phyloP scores from a whole-genome alignment of 257 asterid genomes.

The Solanum pimpinellifolium region DNA sequence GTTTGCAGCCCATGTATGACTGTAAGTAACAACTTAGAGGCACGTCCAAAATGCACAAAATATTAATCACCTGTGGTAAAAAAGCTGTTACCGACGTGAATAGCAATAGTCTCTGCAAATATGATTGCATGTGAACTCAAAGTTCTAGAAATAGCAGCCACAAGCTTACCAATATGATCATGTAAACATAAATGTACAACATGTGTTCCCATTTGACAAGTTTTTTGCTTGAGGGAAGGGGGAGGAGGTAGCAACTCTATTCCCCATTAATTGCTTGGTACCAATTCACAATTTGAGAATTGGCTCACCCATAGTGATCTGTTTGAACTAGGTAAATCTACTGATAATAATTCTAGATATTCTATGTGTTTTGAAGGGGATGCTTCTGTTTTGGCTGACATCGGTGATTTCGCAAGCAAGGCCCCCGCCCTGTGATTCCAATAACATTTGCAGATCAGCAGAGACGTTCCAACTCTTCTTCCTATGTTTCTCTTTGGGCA shows the following conservation, averaged over 20 bases:
- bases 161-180: background rate
- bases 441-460: constrained; percentile 21
- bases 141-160: too few relatives aligned
- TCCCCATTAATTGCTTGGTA: background rate
- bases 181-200: background rate
- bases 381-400: constrained; percentile 47
- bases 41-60: background rate
- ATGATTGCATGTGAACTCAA: too few relatives aligned
- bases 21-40: background rate
- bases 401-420: constrained; percentile 42
- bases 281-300: background rate
- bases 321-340: background rate
- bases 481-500: constrained; percentile 32
- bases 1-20: background rate
- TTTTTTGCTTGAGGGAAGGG: background rate
- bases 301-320: background rate
- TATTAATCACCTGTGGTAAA: background rate
- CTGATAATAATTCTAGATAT: background rate
- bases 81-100: too few relatives aligned
- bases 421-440: constrained; percentile 45
- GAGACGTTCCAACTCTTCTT: constrained; percentile 27
- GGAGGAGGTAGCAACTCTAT: background rate
- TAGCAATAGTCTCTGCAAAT: too few relatives aligned
- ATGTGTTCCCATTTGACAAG: background rate
- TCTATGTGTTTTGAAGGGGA: constrained; percentile 32